Evolutionary conservation across 176 grass and related monocot genomes (phyloP).

Genomic region (Luzula sylvatica): DNA sequence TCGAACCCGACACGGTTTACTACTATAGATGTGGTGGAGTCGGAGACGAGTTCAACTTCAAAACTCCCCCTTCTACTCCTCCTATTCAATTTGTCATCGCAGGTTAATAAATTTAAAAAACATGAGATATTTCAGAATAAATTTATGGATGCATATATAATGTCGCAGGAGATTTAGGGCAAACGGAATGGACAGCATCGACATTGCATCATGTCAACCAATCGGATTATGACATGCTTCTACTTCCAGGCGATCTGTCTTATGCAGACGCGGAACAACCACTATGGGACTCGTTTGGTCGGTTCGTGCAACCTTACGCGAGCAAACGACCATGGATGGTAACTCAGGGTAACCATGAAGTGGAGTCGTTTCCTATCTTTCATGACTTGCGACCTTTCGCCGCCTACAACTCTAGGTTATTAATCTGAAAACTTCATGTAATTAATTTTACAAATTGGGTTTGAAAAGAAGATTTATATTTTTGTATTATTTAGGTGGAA

Average conservation of each 20-base stretch:
- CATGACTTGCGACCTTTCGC: slow-evolving; percentile 31
- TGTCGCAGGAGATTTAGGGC: slow-evolving; percentile 66
- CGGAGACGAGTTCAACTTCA: slow-evolving; percentile 57
- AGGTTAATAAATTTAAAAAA: slow-evolving; percentile 4
- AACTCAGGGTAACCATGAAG: slow-evolving; percentile 83
- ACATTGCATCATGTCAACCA: slow-evolving; percentile 51
- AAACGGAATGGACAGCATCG: slow-evolving; percentile 88
- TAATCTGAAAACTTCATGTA: not conserved
- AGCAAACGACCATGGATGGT: slow-evolving; percentile 84
- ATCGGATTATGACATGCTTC: slow-evolving; percentile 57
- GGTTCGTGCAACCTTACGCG: slow-evolving; percentile 61
- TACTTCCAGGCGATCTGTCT: slow-evolving; percentile 81
- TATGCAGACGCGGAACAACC: slow-evolving; percentile 78
- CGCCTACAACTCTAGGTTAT: slow-evolving; percentile 40
- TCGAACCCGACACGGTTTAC: slow-evolving; percentile 52
- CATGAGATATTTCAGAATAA: not conserved
- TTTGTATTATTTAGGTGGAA: slow-evolving; percentile 31
- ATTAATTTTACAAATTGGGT: not conserved
- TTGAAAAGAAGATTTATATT: not conserved
- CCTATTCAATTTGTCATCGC: slow-evolving; percentile 58
- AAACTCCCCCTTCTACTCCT: slow-evolving; percentile 49
- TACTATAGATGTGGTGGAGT: slow-evolving; percentile 64
- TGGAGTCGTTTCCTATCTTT: slow-evolving; percentile 38
- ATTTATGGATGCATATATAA: not conserved
- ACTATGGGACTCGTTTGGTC: slow-evolving; percentile 80